Conservation (phyloP, 2,329 filamentous ascomycete genomes). For the Xylariaceae sp. region DNA sequence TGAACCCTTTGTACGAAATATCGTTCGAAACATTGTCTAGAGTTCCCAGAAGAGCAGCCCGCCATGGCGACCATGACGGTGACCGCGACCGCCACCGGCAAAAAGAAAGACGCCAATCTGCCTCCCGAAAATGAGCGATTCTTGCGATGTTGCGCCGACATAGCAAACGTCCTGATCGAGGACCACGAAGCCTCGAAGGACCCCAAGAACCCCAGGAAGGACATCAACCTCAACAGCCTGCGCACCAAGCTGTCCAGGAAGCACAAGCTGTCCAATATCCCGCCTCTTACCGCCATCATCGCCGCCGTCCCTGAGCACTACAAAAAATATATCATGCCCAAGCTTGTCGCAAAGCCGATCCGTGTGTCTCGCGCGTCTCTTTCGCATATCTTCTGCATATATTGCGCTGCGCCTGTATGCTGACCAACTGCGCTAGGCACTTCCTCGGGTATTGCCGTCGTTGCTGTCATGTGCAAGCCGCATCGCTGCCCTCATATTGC, state of each 20-base stretch:
- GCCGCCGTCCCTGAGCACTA: conserved; percentile 98
- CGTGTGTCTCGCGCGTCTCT: conserved; percentile 35
- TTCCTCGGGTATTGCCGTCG: conserved; percentile 93
- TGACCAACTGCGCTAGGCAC: conserved; percentile 42
- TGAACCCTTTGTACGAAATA: background rate
- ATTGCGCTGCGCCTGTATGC: background rate
- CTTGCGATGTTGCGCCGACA: conserved; percentile 89
- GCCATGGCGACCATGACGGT: conserved; percentile 53
- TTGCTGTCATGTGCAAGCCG: conserved; percentile 99
- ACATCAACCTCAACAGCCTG: conserved; percentile 88
- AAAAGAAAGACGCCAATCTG: conserved; percentile 67
- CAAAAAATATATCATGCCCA: conserved; percentile 97
- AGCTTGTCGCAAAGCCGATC: conserved; percentile 95
- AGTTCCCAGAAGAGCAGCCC: background rate
- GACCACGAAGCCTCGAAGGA: conserved; percentile 82
- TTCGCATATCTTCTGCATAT: background rate
- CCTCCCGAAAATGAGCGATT: conserved; percentile 92
- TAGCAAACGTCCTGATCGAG: conserved; percentile 88
- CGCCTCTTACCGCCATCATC: conserved; percentile 93
- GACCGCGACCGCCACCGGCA: conserved; percentile 58
- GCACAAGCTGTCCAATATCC: conserved; percentile 80
- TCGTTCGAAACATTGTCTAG: background rate
- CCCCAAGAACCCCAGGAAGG: conserved; percentile 65
- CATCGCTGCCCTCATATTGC: conserved; percentile 96
- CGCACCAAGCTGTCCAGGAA: conserved; percentile 87